phyloP scores from a whole-genome alignment of 2,329 filamentous ascomycete species.

The Sporothrix protearum region DNA sequence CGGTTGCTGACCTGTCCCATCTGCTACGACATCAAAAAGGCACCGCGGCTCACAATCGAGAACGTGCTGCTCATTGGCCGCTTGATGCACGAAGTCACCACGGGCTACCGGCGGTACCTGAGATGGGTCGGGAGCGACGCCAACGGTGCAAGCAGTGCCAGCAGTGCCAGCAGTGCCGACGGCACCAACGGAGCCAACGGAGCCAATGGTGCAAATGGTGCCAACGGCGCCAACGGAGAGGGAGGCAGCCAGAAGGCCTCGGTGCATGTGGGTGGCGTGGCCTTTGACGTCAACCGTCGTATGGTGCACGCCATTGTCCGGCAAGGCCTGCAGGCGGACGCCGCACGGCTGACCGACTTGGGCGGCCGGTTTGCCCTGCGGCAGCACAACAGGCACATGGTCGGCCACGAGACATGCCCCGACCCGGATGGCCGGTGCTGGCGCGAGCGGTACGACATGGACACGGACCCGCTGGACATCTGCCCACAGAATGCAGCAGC shows the following conservation, averaged over 20 bases:
- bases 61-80: slow-evolving; percentile 22
- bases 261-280: neutral
- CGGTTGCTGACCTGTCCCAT: slow-evolving; percentile 13
- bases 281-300: neutral
- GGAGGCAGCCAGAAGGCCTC: neutral
- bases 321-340: slow-evolving; percentile 11
- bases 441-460: slow-evolving; percentile 22
- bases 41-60: slow-evolving; percentile 21
- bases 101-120: slow-evolving; percentile 17
- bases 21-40: slow-evolving; percentile 19
- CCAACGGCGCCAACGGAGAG: too few species aligned
- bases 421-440: slow-evolving; percentile 20
- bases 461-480: slow-evolving; percentile 22
- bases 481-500: slow-evolving; percentile 18
- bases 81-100: slow-evolving; percentile 13
- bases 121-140: neutral
- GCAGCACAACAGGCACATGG: slow-evolving; percentile 22
- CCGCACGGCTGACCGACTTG: slow-evolving; percentile 14
- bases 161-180: too few species aligned
- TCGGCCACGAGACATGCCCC: slow-evolving; percentile 21
- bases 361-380: slow-evolving; percentile 13
- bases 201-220: too few species aligned
- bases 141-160: too few species aligned
- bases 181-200: too few species aligned
- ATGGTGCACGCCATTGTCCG: neutral